Base-by-base conservation (phyloP, 1,284 basidiomycete species). In the Papiliotrema laurentii region DNA sequence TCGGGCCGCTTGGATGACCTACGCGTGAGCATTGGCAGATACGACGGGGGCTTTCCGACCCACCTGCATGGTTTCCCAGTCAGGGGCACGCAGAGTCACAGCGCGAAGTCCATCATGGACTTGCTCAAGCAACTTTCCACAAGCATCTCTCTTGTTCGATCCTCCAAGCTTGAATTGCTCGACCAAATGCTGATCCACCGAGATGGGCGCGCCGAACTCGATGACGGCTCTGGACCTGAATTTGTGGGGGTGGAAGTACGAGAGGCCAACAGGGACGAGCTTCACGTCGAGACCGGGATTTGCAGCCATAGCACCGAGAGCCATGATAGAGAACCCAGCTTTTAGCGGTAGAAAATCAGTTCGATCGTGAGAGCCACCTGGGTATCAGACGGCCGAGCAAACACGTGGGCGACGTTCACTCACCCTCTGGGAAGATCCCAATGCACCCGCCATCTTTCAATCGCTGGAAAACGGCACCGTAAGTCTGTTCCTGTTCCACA, bases 21-120 rank as follows among this genome's bases (percentile, higher is more conserved):
- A 22, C 4, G 9, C 14, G 3, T 43, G 27, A 51, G 48, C 33
- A 18, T n/a, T 4, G 26, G 36, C 10, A 14, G 39, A 25, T 13
- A 19, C 42, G 24, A n/a, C 26, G 25, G 21, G 4, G 27, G 21
- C 21, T 34, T 14, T 27, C 7, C 9, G 11, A 66, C 78, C 51
- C 59, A 87, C 92, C 92, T 97, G 96, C 49, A 99, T 79, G 1
- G 96, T 98, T 61, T 99, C 96, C 72, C 89, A 98, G 73, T 99
- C 96, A 1, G 96, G 92, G 9, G 94, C 91, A 48, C 93, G 80
- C 38, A 98, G 82, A 0, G 96, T 99, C 38, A 98, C 96, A 1
- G 91, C 93, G 76, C 97, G 97, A 60, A 99, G 77, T n/a, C 84
- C 89, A 66, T 97, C 89, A 65, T 96, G 97, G 51, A 97, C 87